A percentile compares a stretch with the other conserved stretches of the same genome.
Evolutionary conservation across 768 basidiomycete genomes (phyloP).

Genomic region (Trametes villosa): DNA sequence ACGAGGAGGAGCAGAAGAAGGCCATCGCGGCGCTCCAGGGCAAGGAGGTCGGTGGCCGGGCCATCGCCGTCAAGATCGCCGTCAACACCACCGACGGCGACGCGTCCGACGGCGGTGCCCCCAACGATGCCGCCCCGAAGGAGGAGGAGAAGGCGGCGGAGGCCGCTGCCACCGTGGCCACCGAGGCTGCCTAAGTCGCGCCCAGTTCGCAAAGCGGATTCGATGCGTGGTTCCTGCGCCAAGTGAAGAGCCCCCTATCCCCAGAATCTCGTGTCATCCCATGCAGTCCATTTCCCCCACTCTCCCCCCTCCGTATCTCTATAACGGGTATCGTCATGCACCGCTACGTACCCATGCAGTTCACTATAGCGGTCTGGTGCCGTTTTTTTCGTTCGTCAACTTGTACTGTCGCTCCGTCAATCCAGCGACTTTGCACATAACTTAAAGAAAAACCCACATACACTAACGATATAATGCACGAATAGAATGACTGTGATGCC

Average conservation of each 20-base stretch:
- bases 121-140: slow-evolving; percentile 26
- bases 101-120: slow-evolving; percentile 28
- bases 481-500: slow-evolving; percentile 20
- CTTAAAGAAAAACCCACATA: slow-evolving; percentile 3
- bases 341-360: slow-evolving; percentile 28
- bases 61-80: slow-evolving; percentile 93
- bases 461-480: slow-evolving; percentile 22
- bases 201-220: slow-evolving; percentile 13
- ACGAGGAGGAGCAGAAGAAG: slow-evolving; percentile 87
- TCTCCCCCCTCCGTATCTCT: slow-evolving; percentile 18
- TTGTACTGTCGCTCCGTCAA: slow-evolving; percentile 31
- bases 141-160: slow-evolving; percentile 19
- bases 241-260: slow-evolving; percentile 8
- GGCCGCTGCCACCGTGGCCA: slow-evolving; percentile 24
- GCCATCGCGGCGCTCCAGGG: slow-evolving; percentile 87
- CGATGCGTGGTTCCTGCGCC: slow-evolving; percentile 7
- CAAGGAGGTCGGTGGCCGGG: slow-evolving; percentile 84
- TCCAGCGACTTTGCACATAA: slow-evolving; percentile 27
- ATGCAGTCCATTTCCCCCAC: slow-evolving; percentile 13
- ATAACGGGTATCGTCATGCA: slow-evolving; percentile 31
- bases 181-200: slow-evolving; percentile 29
- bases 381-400: slow-evolving; percentile 33
- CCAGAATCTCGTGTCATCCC: slow-evolving; percentile 26
- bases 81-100: slow-evolving; percentile 69
- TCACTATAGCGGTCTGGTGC: slow-evolving; percentile 34